Evolutionary conservation across 306 rosid species (phyloP).

Genomic region (Gleditsia sinensis): DNA sequence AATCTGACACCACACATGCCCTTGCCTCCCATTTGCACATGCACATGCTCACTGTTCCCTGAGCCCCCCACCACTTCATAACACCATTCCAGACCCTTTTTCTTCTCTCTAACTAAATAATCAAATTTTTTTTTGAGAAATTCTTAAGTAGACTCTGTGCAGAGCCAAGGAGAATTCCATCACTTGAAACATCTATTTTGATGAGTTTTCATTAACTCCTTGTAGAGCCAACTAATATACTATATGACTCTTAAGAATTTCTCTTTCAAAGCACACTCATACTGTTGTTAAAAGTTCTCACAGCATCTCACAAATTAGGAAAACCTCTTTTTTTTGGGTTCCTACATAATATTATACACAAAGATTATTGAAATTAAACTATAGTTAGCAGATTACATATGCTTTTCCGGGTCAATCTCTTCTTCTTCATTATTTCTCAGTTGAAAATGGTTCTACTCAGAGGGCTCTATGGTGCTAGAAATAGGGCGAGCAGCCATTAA

Average conservation of each 20-base stretch:
- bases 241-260: no score
- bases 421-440: no score
- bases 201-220: no score
- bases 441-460: slow-evolving; percentile 37
- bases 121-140: no score
- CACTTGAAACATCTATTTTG: no score
- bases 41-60: slow-evolving; percentile 76
- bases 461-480: slow-evolving; percentile 28
- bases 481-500: slow-evolving; percentile 43
- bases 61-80: slow-evolving; percentile 39
- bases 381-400: slow-evolving; percentile 60
- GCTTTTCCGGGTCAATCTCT: no score
- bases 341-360: slow-evolving; percentile 60
- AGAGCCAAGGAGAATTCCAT: no score
- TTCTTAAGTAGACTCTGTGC: no score
- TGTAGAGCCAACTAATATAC: no score
- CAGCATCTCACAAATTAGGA: no score
- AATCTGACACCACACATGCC: slow-evolving; percentile 93
- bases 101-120: slow-evolving; percentile 23
- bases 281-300: slow-evolving; percentile 37
- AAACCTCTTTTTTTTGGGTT: no score
- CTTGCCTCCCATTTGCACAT: slow-evolving; percentile 69
- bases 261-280: slow-evolving; percentile 39
- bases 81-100: slow-evolving; percentile 31
- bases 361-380: slow-evolving; percentile 32